Evolutionary conservation across 768 basidiomycete species (phyloP).

Genomic region (Suillus variegatus): DNA sequence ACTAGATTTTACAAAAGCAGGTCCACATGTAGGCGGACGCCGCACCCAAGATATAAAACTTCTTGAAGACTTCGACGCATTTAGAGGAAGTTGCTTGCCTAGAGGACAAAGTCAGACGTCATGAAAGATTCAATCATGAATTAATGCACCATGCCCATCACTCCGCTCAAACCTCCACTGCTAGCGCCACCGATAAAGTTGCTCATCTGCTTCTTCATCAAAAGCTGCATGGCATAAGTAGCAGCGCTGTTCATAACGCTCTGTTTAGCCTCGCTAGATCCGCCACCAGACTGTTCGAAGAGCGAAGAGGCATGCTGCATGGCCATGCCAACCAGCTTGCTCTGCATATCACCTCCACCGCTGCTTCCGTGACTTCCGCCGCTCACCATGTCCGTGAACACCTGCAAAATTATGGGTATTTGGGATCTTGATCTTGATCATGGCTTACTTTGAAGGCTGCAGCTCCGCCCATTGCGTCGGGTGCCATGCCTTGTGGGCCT

Average conservation of each 20-base stretch:
- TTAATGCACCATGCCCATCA: conserved; percentile 61
- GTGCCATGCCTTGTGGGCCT: conserved; percentile 52
- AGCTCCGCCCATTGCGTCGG: conserved; percentile 69
- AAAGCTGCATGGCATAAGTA: conserved; percentile 82
- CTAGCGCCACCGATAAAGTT: conserved; percentile 56
- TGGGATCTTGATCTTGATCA: no score
- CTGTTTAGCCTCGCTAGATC: conserved; percentile 67
- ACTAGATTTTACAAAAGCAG: conserved; percentile 1
- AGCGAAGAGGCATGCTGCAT: conserved; percentile 81
- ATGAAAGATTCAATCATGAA: conserved; percentile 8
- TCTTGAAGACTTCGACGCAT: not conserved
- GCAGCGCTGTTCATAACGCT: conserved; percentile 85
- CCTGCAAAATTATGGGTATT: conserved; percentile 43
- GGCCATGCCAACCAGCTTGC: conserved; percentile 79
- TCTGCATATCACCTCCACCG: conserved; percentile 47
- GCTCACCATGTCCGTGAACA: conserved; percentile 38
- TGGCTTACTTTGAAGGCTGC: conserved; percentile 68
- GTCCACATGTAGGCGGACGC: not conserved
- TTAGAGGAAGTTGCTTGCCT: conserved; percentile 36
- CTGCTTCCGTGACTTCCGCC: conserved; percentile 38
- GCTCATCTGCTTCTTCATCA: conserved; percentile 69
- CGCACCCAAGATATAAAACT: not conserved
- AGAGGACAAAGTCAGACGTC: not conserved
- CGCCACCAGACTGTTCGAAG: conserved; percentile 57
- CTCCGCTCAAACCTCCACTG: conserved; percentile 66